Percentiles rank a stretch among this genome's conserved stretches.
Evolutionary conservation across 371 early-diverging fungal species (phyloP).

Genomic region (Coelomomyces lativittatus): DNA sequence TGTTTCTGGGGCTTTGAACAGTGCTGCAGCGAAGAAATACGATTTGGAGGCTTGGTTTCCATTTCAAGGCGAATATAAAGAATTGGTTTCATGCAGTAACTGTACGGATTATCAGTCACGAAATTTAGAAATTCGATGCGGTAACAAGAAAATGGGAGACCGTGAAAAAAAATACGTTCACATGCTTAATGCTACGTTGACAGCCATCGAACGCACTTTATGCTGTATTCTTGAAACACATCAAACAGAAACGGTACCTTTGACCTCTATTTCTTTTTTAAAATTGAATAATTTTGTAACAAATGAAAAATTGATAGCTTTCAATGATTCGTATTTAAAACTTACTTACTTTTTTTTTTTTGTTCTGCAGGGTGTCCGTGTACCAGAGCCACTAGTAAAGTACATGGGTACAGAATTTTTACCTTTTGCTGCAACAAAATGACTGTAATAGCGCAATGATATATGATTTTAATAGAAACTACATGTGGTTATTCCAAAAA

Average conservation of each 20-base stretch:
- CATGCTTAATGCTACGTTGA: conserved; percentile 95
- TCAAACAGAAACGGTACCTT: conserved; percentile 47
- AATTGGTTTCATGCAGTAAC: conserved; percentile 98
- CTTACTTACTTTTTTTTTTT: too few species aligned
- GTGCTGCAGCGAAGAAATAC: conserved; percentile 98
- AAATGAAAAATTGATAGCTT: too few species aligned
- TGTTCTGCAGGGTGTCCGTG: too few species aligned
- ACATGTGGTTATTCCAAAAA: too few species aligned
- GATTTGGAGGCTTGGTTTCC: conserved; percentile 78
- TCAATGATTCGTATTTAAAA: too few species aligned
- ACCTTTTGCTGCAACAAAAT: too few species aligned
- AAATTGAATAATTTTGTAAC: conserved; percentile 51
- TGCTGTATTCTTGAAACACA: conserved; percentile 97
- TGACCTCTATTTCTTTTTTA: conserved; percentile 11
- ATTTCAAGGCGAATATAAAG: conserved; percentile 91
- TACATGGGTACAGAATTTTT: too few species aligned
- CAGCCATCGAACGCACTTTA: conserved; percentile 93
- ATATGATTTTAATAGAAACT: too few species aligned
- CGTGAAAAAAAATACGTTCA: conserved; percentile 94
- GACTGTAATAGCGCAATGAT: too few species aligned
- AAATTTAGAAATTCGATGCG: conserved; percentile 89
- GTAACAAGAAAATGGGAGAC: conserved; percentile 89
- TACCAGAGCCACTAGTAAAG: too few species aligned
- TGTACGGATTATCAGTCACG: conserved; percentile 98
- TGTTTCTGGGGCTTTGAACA: conserved; percentile 95